Percentiles rank a stretch among this genome's conserved stretches.
phyloP scores from a whole-genome alignment of 768 basidiomycete genomes.

The Lactifluus hygrophoroides region DNA sequence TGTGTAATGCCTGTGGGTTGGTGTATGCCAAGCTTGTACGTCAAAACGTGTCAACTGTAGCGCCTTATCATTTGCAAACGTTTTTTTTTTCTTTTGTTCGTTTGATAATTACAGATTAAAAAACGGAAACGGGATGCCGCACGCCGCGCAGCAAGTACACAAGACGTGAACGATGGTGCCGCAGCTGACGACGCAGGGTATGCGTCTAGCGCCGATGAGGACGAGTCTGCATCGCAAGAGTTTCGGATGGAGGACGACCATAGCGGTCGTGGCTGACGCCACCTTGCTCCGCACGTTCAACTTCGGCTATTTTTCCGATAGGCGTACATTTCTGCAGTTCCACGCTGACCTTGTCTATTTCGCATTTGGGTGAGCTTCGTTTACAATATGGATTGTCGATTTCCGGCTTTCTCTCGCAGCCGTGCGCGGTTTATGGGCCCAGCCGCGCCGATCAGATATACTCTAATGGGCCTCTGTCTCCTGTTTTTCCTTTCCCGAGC shows the following conservation, averaged over 20 bases:
- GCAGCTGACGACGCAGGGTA: constrained; percentile 11
- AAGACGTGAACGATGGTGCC: constrained; percentile 7
- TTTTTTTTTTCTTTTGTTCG: too few relatives aligned
- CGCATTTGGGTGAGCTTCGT: constrained; percentile 24
- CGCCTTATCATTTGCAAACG: constrained; percentile 5
- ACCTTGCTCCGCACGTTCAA: constrained; percentile 1
- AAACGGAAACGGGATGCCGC: constrained; percentile 21
- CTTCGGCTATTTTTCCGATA: constrained; percentile 6
- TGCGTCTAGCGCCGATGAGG: constrained; percentile 20
- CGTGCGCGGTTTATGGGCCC: constrained; percentile 16
- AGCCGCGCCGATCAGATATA: constrained; percentile 20
- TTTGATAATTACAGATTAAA: constrained; percentile 18
- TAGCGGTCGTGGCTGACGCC: constrained; percentile 12
- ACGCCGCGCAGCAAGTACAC: constrained; percentile 12
- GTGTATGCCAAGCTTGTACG: constrained; percentile 78
- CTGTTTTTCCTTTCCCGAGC: constrained; percentile 9
- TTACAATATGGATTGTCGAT: constrained; percentile 21
- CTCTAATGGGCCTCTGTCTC: constrained; percentile 17
- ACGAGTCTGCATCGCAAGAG: constrained; percentile 21
- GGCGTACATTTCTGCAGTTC: constrained; percentile 10
- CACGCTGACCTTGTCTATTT: constrained; percentile 20
- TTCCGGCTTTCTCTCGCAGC: constrained; percentile 8
- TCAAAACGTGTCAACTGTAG: constrained; percentile 11
- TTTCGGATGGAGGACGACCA: constrained; percentile 19
- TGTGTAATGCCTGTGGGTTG: constrained; percentile 81